Evolutionary conservation across 2,329 filamentous ascomycete species (phyloP).

Genomic region (Beauveria australis): DNA sequence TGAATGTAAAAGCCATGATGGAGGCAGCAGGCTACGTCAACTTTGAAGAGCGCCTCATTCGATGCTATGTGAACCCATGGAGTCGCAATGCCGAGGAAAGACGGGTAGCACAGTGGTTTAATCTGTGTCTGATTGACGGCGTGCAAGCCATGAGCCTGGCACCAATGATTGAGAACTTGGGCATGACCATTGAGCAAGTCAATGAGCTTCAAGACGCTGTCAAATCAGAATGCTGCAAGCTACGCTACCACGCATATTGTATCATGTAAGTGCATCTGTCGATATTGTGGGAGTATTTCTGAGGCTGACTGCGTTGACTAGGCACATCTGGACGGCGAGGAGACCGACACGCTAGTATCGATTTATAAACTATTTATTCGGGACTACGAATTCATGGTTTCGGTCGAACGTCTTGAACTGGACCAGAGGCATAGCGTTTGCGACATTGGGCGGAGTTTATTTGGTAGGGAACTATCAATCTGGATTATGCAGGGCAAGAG

Average conservation of each 20-base stretch:
- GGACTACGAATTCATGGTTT: neutral
- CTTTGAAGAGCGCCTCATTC: slow-evolving; percentile 61
- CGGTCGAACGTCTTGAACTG: neutral
- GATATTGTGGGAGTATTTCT: too few relatives aligned
- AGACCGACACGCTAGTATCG: slow-evolving; percentile 13
- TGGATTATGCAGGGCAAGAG: neutral
- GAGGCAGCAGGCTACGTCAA: slow-evolving; percentile 70
- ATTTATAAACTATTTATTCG: neutral
- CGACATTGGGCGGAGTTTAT: slow-evolving; percentile 1
- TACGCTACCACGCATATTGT: slow-evolving; percentile 64
- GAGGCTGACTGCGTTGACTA: slow-evolving; percentile 12
- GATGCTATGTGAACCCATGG: slow-evolving; percentile 69
- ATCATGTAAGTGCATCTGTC: slow-evolving; percentile 53
- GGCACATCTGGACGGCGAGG: slow-evolving; percentile 27
- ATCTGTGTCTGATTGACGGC: slow-evolving; percentile 65
- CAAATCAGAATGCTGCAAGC: slow-evolving; percentile 59
- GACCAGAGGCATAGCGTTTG: neutral
- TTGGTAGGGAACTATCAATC: neutral
- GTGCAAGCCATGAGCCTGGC: slow-evolving; percentile 65
- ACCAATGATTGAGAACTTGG: slow-evolving; percentile 51
- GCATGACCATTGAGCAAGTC: slow-evolving; percentile 51
- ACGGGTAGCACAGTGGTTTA: slow-evolving; percentile 74
- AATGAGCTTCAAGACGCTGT: slow-evolving; percentile 53
- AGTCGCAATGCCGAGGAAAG: slow-evolving; percentile 54
- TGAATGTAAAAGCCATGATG: slow-evolving; percentile 49